These are phyloP conservation scores for Haematococcus lacustris DNA, from an alignment of 139 green algal genomes.

Conservation along the genomic window DNA sequence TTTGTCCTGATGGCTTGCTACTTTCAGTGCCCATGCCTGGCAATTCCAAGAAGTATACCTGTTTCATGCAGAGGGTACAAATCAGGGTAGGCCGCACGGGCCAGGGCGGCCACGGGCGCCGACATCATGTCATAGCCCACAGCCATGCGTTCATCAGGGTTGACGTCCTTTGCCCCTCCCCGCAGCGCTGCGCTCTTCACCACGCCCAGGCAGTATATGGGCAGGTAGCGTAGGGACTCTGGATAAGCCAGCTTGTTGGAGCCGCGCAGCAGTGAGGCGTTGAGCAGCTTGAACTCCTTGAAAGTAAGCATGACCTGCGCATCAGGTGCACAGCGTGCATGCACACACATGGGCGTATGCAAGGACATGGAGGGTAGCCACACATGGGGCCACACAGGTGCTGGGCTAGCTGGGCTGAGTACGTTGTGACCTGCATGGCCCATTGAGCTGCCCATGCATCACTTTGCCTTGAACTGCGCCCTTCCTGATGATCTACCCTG, in stretches of 20 bases:
- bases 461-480: no score
- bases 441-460: no score
- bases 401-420: no score
- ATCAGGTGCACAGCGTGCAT: no score
- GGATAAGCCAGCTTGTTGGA: conserved; percentile 80
- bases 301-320: conserved; percentile 54
- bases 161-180: conserved; percentile 68
- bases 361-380: no score
- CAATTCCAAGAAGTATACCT: no score
- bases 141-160: conserved; percentile 74
- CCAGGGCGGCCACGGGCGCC: conserved; percentile 41
- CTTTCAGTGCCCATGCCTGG: no score
- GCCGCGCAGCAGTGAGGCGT: conserved; percentile 38
- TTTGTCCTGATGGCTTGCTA: no score
- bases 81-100: conserved; percentile 22
- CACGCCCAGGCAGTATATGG: conserved; percentile 71
- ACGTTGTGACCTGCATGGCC: no score
- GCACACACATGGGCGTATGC: no score
- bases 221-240: conserved; percentile 63
- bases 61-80: conserved; percentile 22
- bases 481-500: no score
- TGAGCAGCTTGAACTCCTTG: conserved; percentile 82
- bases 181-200: conserved; percentile 70
- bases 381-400: no score
- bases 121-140: conserved; percentile 65